phyloP scores from a whole-genome alignment of 1,284 basidiomycete genomes.

The Ustilago hordei region DNA sequence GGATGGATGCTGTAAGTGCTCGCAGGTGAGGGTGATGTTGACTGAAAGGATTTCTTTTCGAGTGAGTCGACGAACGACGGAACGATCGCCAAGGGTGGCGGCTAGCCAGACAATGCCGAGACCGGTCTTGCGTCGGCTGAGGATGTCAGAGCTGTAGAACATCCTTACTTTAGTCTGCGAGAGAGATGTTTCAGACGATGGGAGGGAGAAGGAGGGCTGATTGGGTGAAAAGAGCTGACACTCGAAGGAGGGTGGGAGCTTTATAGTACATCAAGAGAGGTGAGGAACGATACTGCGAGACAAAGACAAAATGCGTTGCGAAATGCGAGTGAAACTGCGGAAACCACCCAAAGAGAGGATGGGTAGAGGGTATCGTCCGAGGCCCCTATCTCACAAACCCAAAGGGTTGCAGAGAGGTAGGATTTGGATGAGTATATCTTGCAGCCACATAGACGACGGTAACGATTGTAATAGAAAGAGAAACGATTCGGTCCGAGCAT shows the following conservation, averaged over 20 bases:
- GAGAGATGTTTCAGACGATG: background rate
- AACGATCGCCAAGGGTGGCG: conserved; percentile 53
- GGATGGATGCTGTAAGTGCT: conserved; percentile 29
- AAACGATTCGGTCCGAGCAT: conserved; percentile 1
- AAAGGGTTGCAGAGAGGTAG: background rate
- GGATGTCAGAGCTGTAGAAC: conserved; percentile 61
- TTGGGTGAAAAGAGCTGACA: conserved; percentile 2
- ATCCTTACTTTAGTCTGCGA: conserved; percentile 11
- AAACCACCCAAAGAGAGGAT: background rate
- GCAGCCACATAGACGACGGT: conserved; percentile 11
- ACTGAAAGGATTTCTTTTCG: conserved; percentile 48
- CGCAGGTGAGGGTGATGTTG: conserved; percentile 45
- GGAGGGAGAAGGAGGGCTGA: background rate
- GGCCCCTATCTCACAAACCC: background rate
- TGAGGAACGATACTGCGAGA: background rate
- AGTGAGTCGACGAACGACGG: conserved; percentile 41
- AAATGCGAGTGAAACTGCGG: conserved; percentile 27
- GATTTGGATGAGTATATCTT: conserved; percentile 31
- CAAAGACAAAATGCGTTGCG: background rate
- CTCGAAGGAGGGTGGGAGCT: background rate
- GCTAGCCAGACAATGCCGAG: conserved; percentile 65
- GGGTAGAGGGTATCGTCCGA: conserved; percentile 32
- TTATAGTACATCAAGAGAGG: conserved; percentile 4
- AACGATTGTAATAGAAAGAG: background rate
- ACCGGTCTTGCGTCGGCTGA: conserved; percentile 46